phyloP scores from a whole-genome alignment of 768 basidiomycete species.

The Serendipita sp. region DNA sequence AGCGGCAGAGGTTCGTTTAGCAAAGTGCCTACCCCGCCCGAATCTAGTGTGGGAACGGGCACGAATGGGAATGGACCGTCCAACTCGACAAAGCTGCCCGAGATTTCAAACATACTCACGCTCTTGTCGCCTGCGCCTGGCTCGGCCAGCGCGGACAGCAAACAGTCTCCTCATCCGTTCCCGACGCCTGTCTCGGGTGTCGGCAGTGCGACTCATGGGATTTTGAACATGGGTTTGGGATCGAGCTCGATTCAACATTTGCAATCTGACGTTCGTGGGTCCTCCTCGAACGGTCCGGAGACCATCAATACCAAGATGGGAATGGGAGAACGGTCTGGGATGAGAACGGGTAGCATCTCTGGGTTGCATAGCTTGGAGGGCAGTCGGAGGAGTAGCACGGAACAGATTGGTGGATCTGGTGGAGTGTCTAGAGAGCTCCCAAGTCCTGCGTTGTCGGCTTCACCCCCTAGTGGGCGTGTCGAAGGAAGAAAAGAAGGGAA shows the following conservation, averaged over 20 bases:
- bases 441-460: too few relatives aligned
- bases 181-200: slow-evolving; percentile 1
- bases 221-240: not conserved
- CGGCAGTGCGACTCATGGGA: not conserved
- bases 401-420: too few relatives aligned
- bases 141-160: not conserved
- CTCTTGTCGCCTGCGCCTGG: not conserved
- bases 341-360: too few relatives aligned
- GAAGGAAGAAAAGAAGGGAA: not conserved
- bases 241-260: not conserved
- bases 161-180: not conserved
- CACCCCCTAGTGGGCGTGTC: not conserved
- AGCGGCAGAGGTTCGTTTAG: not conserved
- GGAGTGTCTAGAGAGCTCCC: too few relatives aligned
- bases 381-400: too few relatives aligned
- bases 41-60: not conserved
- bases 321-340: too few relatives aligned
- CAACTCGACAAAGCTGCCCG: not conserved
- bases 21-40: not conserved
- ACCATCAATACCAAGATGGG: too few relatives aligned
- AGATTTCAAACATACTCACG: slow-evolving; percentile 5
- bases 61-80: not conserved
- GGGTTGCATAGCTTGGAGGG: too few relatives aligned
- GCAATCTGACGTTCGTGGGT: not conserved
- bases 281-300: not conserved